Percentiles rank a stretch among this genome's conserved stretches.
These are phyloP conservation scores for Fusarium secorum DNA, from an alignment of 2,329 filamentous ascomycete genomes.

Conservation along the genomic window DNA sequence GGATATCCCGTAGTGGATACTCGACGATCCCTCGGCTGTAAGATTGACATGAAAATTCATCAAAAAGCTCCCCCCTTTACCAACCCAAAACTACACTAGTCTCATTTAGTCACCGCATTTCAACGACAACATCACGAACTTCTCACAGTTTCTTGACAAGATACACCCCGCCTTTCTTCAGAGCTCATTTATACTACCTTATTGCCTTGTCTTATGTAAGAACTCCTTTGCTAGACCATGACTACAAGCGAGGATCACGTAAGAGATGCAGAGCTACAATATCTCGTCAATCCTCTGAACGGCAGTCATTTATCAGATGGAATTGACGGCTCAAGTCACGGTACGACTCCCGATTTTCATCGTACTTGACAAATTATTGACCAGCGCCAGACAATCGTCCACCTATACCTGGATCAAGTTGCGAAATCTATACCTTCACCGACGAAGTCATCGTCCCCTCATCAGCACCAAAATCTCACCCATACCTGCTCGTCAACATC, in stretches of 20 bases:
- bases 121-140: not conserved
- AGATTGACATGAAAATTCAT: conserved; percentile 14
- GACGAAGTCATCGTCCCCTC: conserved; percentile 91
- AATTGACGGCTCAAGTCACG: conserved; percentile 10
- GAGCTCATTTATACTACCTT: rapidly evolving
- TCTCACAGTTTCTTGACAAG: not conserved
- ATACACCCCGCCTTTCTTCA: rapidly evolving
- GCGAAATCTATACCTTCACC: conserved; percentile 95
- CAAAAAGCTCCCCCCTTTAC: conserved; percentile 6
- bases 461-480: conserved; percentile 81
- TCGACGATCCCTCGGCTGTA: not conserved
- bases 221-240: rapidly evolving
- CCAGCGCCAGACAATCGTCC: not conserved
- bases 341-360: not conserved
- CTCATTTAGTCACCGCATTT: conserved; percentile 20
- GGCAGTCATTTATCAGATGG: conserved; percentile 8
- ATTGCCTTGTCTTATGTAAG: rapidly evolving
- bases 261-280: not conserved
- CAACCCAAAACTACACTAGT: not conserved
- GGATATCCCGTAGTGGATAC: not conserved
- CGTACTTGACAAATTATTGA: not conserved
- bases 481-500: conserved; percentile 97
- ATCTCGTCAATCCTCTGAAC: not conserved
- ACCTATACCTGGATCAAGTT: conserved; percentile 4
- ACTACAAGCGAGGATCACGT: not conserved